Evolutionary conservation across 75 land plant species (phyloP), one percentile per base, ranked within the genome.

Genomic region (Pinus tabuliformis): DNA sequence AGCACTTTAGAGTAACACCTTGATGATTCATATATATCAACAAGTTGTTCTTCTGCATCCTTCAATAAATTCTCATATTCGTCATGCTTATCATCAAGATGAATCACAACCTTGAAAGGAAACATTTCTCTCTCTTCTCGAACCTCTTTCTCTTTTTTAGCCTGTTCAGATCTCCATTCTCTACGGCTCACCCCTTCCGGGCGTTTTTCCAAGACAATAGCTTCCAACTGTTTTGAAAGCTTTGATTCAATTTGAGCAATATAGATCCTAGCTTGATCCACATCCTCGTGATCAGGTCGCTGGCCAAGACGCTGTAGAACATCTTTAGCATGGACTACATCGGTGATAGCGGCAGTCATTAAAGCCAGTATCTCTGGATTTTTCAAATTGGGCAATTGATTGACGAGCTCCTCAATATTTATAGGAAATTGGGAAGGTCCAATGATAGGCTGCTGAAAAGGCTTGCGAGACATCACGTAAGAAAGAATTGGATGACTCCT

Each of bases 221-320:
- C 79, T 73, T 86, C 91, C 39, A 89, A 78, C 75, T 84, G 73
- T 20, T 76, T 60, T 3, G 75, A 28, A 11, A 91, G 78, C 6
- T 56, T 22, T 28, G 20, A 66, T n/a, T 95, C 93, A 39, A 91
- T 82, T 21, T 85, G 86, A 3, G 56, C 57, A 22, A 92, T n/a
- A n/a, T 75, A 78, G 1, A 66, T 22, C 45, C 81, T 78, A n/a
- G 98, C 95, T 18, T 58, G 59, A 71, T 95, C 91, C 54, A 95
- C 88, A 11, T 82, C 56, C 76, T 91, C 93, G 72, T 87, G 89
- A 76, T 92, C 95, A 71, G 98, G 95, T 39, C 93, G 89, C 11
- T 72, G 74, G 24, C 93, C 93, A 4, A 92, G 87, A 28, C 81
- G 62, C 7, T 49, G 75, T 39, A 92, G 81, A 33, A 81, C 73